Base-by-base conservation (phyloP, 805 yeast species). In the Saccharomycopsis sp. region DNA sequence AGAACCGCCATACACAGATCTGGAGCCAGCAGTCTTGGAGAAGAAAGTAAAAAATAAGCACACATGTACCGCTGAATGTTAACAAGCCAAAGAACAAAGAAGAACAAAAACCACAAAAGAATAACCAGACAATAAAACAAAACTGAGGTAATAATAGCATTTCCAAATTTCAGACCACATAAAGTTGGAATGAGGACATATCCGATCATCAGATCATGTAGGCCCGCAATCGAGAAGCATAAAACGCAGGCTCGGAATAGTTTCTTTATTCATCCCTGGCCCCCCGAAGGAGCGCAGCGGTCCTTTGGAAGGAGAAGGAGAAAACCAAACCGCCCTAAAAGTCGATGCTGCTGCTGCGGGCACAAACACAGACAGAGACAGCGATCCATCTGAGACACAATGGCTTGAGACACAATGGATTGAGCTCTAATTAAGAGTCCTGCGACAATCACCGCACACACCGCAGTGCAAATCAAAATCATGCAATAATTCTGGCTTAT, bases 401-500 rank as follows among this genome's bases (percentile, higher is more conserved):
- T 29, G 37, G 9, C 12, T 29, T 29, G 12, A 29, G 37, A 29
- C 37, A 29, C 5, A n/a, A n/a, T n/a, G n/a, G n/a, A n/a, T n/a
- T n/a, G n/a, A n/a, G n/a, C n/a, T n/a, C n/a, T n/a, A n/a, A n/a
- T n/a, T n/a, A n/a, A n/a, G n/a, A n/a, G n/a, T n/a, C n/a, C n/a
- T n/a, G n/a, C n/a, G 5, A 5, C 37, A 29, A 29, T 29, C 37
- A 29, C 37, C 37, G 37, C 37, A 7, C 37, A 29, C 37, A 29
- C 37, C 37, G 37, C 37, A 29, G 37, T 29, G 37, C 37, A 29
- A 29, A 29, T 29, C 37, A 29, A 29, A 29, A 29, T 29, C 37
- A 29, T 29, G 37, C 60, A 37, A 46, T 24, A 5, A 56, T 50
- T 34, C 37, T 51, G 8, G 58, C 23, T 24, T 50, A 24, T 34